Conservation (phyloP, 2,329 filamentous ascomycete genomes). For the Alternaria infectoria region DNA sequence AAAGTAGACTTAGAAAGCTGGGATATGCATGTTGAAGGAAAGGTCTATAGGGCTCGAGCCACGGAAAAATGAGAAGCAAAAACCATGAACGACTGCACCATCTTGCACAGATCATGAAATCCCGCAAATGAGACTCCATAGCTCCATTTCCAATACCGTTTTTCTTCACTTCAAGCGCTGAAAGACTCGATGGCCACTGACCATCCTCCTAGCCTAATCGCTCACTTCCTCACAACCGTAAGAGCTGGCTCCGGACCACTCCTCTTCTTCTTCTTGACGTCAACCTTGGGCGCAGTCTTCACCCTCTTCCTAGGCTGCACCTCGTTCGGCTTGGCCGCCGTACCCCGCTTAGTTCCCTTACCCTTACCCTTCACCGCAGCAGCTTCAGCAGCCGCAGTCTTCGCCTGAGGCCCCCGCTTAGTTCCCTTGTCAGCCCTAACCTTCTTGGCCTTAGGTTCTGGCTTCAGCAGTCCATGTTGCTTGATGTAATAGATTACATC, state of each 20-base stretch:
- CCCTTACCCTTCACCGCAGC: background rate
- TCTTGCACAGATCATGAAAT: background rate
- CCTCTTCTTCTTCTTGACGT: constrained; percentile 13
- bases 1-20: background rate
- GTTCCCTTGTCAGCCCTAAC: constrained; percentile 25
- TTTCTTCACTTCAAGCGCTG: background rate
- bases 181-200: background rate
- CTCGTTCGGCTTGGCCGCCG: constrained; percentile 8
- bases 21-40: background rate
- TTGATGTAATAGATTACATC: constrained; percentile 41
- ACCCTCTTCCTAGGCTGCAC: constrained; percentile 28
- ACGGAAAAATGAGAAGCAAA: background rate
- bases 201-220: background rate
- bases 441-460: constrained; percentile 8
- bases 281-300: constrained; percentile 15
- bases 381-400: background rate
- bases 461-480: constrained; percentile 29
- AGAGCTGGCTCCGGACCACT: background rate
- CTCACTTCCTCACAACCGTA: constrained; percentile 6
- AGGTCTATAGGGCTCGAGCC: background rate
- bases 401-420: constrained; percentile 14
- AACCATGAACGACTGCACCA: background rate
- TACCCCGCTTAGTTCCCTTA: constrained; percentile 6
- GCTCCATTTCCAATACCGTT: background rate
- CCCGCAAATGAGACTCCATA: background rate